phyloP scores from a whole-genome alignment of 176 grass and related monocot species.

The Carex littledalei region DNA sequence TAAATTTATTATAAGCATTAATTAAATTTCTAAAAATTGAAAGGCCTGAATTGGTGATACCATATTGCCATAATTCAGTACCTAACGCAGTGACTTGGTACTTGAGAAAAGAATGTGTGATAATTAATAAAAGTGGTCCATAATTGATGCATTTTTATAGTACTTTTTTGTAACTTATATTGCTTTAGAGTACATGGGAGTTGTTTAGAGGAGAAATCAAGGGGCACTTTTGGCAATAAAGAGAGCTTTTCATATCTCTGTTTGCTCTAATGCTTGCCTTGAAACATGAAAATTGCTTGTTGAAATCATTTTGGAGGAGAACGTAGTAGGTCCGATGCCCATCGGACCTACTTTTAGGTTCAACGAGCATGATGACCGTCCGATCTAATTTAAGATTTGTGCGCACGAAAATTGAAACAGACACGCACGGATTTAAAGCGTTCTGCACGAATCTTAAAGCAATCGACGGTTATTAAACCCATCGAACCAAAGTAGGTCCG shows the following conservation, averaged over 20 bases:
- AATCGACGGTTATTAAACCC: too few species aligned
- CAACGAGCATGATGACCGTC: too few species aligned
- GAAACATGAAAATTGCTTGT: conserved; percentile 12
- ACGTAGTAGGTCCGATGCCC: too few species aligned
- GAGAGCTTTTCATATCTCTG: not conserved
- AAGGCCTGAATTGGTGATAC: not conserved
- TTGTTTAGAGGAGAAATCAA: conserved; percentile 13
- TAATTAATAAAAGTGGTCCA: conserved; percentile 14
- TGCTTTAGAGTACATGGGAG: conserved; percentile 4
- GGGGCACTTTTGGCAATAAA: not conserved
- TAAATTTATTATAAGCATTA: not conserved
- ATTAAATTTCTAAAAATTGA: not conserved
- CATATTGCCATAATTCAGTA: not conserved
- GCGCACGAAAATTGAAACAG: too few species aligned
- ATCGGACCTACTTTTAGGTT: too few species aligned
- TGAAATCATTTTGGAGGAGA: conserved; percentile 4
- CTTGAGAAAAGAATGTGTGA: not conserved
- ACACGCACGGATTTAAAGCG: too few species aligned
- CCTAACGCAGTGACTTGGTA: conserved; percentile 9
- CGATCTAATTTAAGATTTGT: too few species aligned
- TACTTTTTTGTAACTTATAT: not conserved
- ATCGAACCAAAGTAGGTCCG: too few species aligned
- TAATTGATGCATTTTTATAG: not conserved
- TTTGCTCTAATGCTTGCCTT: not conserved
- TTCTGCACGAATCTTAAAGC: too few species aligned